Base-by-base conservation (phyloP, 2,329 filamentous ascomycete genomes). In the Fusarium pilosicola region DNA sequence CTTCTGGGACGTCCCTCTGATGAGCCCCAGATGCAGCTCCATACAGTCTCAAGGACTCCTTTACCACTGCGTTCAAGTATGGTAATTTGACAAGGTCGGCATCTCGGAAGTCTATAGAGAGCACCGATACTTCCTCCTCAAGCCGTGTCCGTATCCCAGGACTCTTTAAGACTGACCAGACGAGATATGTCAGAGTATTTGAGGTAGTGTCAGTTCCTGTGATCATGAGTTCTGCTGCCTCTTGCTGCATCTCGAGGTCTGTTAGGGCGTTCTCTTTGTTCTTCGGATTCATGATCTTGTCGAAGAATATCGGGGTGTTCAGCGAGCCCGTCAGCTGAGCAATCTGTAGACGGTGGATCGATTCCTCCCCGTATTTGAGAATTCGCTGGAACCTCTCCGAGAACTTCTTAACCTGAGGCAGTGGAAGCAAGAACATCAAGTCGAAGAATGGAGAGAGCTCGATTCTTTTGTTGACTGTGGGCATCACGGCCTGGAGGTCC, bases 1-100 rank as follows among this genome's bases (percentile, higher is more conserved):
- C 57, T 7, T 30, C 20, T 4, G 62, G 62, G 7, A 70, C 52
- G 11, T 62, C 57, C n/a, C 66, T 46, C 8, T 54, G 52, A 7
- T 62, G 58, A 22, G 57, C 55, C 2, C 62, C 62, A 5, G 62
- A 62, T 22, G 46, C 66, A 20, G 69, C 52, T 2, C 62, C 66
- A 18, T 67, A 70, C 39, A 71, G 10, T 22, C 69, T 66, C 14
- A 71, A 45, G 2, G 66, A 28, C 3, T 70, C 62, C 10, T 39
- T 54, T 2, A 62, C 42, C 0, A 59, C 52, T 17, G 56, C 58
- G 6, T 51, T 39, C 6, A 71, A n/a, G 32, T 51, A 59, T 7
- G 38, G 7, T 9, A 65, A 10, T 18, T 38, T 39, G 5, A 46
- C 28, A 7, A 64, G 12, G 4, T 64, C 41, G 18, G 42, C 42